Base-by-base conservation (phyloP, 2,329 filamentous ascomycete species). In the Fusarium pilosicola region DNA sequence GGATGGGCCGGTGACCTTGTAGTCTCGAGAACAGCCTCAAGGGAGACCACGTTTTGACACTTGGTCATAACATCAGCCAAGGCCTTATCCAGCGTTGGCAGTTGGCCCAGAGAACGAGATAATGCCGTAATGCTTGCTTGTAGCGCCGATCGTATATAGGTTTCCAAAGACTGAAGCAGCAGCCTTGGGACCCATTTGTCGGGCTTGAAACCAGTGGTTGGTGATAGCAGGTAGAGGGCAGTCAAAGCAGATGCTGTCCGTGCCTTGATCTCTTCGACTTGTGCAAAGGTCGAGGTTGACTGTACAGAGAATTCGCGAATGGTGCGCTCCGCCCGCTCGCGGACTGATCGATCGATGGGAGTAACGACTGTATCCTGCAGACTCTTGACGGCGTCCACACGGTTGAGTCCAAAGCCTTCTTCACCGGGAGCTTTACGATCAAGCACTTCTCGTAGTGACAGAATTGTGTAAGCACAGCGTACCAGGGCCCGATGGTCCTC, bases 31-130 rank as follows among this genome's bases (percentile, higher is more conserved):
- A 98, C 88, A 4, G 91, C 85, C 83, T 97, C 94, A 6, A 98
- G 85, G 0, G 94, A 94, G n/a, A 97, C 91, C 44, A 98, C 90
- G 78, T 97, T 97, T 80, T 97, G 95, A 79, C 96, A 98, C 51
- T 94, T 89, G 10, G 92, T 90, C 12, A 93, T 93, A 28, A 97
- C 90, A 77, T 98, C 96, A 22, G 90, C 86, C 4, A 98, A 86
- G 0, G 94, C 93, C 58, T 94, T 89, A 54, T 98, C 95, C 36
- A 98, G 87, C 0, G 89, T 92, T 0, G 96, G 94, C 6, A 98
- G 86, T 65, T 94, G 93, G 8, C 92, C 91, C 22, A 99, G 87
- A 1, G 94, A 92, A 28, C 95, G 88, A 4, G 93, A 87, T 15
- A 99, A 86, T 0, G 91, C 88, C 18, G 93, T 91, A 12, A 96